Conservation (phyloP, 2,329 filamentous ascomycete species). For the Talaromyces marneffei region DNA sequence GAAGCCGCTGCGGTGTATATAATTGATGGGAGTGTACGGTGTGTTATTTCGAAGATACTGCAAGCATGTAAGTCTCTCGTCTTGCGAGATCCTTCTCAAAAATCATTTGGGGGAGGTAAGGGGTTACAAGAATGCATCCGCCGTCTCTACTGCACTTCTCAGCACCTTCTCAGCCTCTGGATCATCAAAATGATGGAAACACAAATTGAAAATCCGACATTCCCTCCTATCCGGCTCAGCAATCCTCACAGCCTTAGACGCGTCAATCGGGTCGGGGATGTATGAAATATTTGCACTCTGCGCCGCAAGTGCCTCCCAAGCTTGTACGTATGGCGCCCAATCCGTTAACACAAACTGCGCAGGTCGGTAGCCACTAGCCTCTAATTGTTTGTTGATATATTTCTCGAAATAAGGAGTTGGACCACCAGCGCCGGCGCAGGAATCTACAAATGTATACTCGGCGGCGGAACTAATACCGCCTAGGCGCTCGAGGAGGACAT, state of each 20-base stretch:
- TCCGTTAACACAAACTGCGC: not conserved
- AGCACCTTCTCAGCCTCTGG: slow-evolving; percentile 56
- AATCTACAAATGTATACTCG: slow-evolving; percentile 62
- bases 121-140: not conserved
- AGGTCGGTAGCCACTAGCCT: not conserved
- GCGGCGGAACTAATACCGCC: slow-evolving; percentile 16
- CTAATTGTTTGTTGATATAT: slow-evolving; percentile 47
- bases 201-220: slow-evolving; percentile 65
- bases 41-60: not conserved
- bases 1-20: not conserved
- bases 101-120: not conserved
- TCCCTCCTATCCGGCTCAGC: slow-evolving; percentile 47
- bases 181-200: slow-evolving; percentile 73
- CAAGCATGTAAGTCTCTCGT: too few relatives aligned
- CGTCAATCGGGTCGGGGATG: not conserved
- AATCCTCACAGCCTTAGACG: slow-evolving; percentile 7
- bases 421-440: slow-evolving; percentile 69
- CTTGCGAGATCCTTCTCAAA: too few relatives aligned
- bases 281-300: not conserved
- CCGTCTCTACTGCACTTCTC: slow-evolving; percentile 37
- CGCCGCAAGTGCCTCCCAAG: not conserved
- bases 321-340: not conserved
- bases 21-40: not conserved
- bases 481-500: slow-evolving; percentile 4
- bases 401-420: slow-evolving; percentile 61